These are phyloP conservation scores for Lophiotrema nucula DNA, from an alignment of 495 filamentous ascomycete species.

Conservation along the genomic window DNA sequence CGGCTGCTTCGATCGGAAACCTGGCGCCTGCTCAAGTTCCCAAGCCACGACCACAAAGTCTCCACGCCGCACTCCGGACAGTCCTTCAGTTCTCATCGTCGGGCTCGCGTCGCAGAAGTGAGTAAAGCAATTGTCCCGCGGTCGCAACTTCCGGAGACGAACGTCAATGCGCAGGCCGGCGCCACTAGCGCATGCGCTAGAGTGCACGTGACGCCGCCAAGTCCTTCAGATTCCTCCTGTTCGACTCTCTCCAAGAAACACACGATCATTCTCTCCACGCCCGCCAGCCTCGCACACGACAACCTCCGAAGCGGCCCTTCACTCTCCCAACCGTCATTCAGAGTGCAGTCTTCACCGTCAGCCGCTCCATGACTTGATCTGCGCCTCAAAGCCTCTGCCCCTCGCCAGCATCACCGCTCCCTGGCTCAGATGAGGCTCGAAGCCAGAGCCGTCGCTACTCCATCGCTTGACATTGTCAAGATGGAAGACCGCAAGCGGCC, in stretches of 20 bases:
- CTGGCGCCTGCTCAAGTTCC: no score
- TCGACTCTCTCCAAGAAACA: neutral
- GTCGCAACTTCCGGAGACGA: no score
- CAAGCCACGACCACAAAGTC: no score
- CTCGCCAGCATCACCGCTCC: neutral
- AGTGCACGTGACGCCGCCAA: neutral
- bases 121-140: no score
- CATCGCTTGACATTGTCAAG: slow-evolving; percentile 72
- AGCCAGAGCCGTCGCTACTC: slow-evolving; percentile 65
- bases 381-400: slow-evolving; percentile 12
- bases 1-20: no score
- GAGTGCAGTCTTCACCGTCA: neutral
- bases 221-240: neutral
- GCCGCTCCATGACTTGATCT: slow-evolving; percentile 20
- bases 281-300: neutral
- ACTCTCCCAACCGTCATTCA: neutral
- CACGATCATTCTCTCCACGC: neutral
- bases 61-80: no score
- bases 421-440: slow-evolving; percentile 62
- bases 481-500: slow-evolving; percentile 98
- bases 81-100: no score
- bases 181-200: slow-evolving; percentile 1
- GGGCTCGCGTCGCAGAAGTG: no score
- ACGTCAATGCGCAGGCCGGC: neutral
- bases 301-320: neutral